Evolutionary conservation across 257 asterid genomes (phyloP).

Genomic region (Cinchona pubescens): DNA sequence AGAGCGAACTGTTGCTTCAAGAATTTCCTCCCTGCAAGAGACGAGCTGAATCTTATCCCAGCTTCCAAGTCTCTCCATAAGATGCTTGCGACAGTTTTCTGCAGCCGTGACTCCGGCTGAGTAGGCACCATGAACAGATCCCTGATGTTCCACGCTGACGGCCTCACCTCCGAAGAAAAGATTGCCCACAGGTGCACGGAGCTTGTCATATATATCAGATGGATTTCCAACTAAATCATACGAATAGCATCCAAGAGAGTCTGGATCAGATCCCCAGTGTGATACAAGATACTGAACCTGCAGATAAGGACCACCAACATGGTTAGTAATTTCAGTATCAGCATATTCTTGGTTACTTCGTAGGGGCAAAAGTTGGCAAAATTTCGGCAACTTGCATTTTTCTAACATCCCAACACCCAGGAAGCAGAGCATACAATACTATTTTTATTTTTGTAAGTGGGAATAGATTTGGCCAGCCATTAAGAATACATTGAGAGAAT

Average conservation of each 20-base stretch:
- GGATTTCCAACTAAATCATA: conserved; percentile 91
- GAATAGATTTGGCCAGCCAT: neutral
- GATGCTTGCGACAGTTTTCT: conserved; percentile 63
- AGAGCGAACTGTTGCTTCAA: conserved; percentile 69
- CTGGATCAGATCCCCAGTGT: conserved; percentile 84
- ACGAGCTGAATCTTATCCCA: conserved; percentile 53
- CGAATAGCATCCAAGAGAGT: conserved; percentile 85
- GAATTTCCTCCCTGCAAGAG: conserved; percentile 65
- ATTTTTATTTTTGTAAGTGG: neutral
- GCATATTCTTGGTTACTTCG: neutral
- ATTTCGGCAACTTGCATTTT: neutral
- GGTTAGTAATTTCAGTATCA: conserved; percentile 1
- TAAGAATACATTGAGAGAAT: neutral
- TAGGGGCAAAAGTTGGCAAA: neutral
- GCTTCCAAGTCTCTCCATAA: conserved; percentile 53
- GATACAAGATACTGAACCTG: conserved; percentile 86
- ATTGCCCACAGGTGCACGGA: conserved; percentile 79
- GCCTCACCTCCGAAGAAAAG: conserved; percentile 98
- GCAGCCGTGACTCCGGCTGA: conserved; percentile 93
- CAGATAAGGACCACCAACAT: neutral
- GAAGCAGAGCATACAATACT: neutral
- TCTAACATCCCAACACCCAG: neutral
- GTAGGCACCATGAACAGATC: conserved; percentile 98
- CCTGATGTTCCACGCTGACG: conserved; percentile 88
- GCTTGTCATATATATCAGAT: conserved; percentile 76